Conservation (phyloP, 306 rosid species). For the Ormosia semicastrata region DNA sequence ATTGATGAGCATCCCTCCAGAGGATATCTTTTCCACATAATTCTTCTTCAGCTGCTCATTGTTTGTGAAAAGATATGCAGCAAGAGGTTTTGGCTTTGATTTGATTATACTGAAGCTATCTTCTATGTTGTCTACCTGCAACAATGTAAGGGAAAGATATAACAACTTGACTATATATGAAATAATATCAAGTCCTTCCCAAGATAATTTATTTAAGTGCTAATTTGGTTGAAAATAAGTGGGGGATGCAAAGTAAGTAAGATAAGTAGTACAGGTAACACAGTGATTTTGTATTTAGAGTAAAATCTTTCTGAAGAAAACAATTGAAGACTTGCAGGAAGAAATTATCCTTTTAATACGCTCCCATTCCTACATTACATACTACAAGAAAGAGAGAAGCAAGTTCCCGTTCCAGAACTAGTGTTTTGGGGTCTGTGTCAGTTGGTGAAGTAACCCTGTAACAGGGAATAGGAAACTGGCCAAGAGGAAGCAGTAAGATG, state of each 20-base stretch:
- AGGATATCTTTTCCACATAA: conserved; percentile 66
- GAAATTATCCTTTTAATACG: not conserved
- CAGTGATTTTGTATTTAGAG: not conserved
- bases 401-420: not conserved
- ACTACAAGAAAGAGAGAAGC: not conserved
- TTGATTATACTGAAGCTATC: conserved; percentile 63
- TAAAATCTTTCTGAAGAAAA: not conserved
- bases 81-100: conserved; percentile 78
- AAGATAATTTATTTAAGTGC: not conserved
- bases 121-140: conserved; percentile 67
- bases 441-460: not conserved
- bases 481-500: not conserved
- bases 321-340: not conserved
- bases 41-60: conserved; percentile 68
- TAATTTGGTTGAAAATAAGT: not conserved
- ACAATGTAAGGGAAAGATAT: not conserved
- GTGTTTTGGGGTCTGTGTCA: not conserved
- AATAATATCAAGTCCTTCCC: not conserved
- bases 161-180: not conserved
- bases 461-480: too few relatives aligned
- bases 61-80: conserved; percentile 75
- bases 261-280: not conserved
- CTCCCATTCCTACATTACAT: too few relatives aligned
- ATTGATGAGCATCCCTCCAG: conserved; percentile 89
- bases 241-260: not conserved